Evolutionary conservation across 805 yeast species (phyloP), one percentile per base, ranked within the genome.

Genomic region (Ogataea ganodermae): DNA sequence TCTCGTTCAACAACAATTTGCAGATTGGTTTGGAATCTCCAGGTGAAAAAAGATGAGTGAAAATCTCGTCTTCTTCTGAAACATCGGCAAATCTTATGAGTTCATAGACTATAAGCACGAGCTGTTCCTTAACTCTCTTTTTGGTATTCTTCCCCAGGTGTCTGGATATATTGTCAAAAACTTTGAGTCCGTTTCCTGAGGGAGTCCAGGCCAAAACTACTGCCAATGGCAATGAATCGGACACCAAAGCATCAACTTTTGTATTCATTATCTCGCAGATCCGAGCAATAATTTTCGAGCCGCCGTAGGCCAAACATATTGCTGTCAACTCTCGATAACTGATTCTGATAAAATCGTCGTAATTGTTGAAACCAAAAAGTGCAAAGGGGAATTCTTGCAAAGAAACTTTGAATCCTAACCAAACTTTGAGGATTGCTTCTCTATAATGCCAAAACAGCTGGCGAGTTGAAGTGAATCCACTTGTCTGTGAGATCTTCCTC

Each of bases 71-170:
- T 26, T 69, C 74, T 7, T 62, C 58, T 0, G 71, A 62, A 16
- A 72, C 61, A 49, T 80, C 81, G 13, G 74, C 67, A 18, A 69
- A 54, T 18, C 61, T 58, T 4, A 81, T 40, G 17, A 75, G 54
- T 31, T 73, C 72, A 28, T 59, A 56, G 0, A 74, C 58, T 3
- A 72, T 68, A 10, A 76, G 48, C 1, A 61, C 23, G 2, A 60
- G 21, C 33, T 68, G 73, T 7, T 58, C 56, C 16, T 45, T 49
- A 2, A 62, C n/a, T 14, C 38, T 35, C 4, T 32, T 5, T 17
- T 49, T 51, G 6, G 41, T 33, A 2, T 47, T 43, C 6, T 50
- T 33, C 2, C 53, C 50, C 37, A 53, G 40, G n/a, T 41, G 48
- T 5, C 30, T 37, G 16, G 49, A 48, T 3, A 63, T 16, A 2